Evolutionary conservation across 2,329 filamentous ascomycete genomes (phyloP), one percentile per base, ranked within the genome.

Genomic region (Fusarium nurragi): DNA sequence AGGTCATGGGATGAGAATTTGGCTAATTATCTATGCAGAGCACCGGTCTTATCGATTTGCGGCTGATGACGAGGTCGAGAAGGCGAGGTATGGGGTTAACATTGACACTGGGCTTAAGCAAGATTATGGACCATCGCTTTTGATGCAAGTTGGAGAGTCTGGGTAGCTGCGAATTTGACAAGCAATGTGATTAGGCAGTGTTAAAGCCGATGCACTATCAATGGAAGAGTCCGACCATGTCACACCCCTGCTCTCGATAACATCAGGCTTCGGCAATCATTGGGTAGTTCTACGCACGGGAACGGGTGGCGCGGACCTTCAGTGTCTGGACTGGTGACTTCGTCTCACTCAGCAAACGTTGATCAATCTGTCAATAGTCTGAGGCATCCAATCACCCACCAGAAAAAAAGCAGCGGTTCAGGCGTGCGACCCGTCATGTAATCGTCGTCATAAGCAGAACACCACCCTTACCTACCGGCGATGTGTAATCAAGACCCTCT

Each of bases 71-170:
- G 54, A 67, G n/a, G 28, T 53, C 0, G 39, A 51, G 3, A 36
- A 41, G 12, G 30, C 22, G 2, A 53, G 68, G 1, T n/a, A 45
- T 21, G 68, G 54, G 2, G 22, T 57, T 6, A 65, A 71, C 18
- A 36, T 57, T 9, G 65, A 70, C 18, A 64, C 59, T 4, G 65
- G 53, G 0, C 8, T 36, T 1, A 19, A 49, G 5, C 68, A 71
- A 16, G 65, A 71, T 41, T 71, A 68, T 37, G 68, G 65, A 1
- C 68, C 68, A 3, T 65, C 41, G 0, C 38, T 70, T 2, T 36
- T 70, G 22, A 9, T 69, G 7, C 48, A 18, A 34, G 43, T 13
- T 25, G 41, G 28, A 44, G 19, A 22, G 7, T 22, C 41, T 39
- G 19, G 18, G 6, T 34, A 54, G 45, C 22, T 22, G 13, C 39